These are phyloP conservation scores for Mycena crocata DNA, from an alignment of 768 basidiomycete species.

Conservation along the genomic window DNA sequence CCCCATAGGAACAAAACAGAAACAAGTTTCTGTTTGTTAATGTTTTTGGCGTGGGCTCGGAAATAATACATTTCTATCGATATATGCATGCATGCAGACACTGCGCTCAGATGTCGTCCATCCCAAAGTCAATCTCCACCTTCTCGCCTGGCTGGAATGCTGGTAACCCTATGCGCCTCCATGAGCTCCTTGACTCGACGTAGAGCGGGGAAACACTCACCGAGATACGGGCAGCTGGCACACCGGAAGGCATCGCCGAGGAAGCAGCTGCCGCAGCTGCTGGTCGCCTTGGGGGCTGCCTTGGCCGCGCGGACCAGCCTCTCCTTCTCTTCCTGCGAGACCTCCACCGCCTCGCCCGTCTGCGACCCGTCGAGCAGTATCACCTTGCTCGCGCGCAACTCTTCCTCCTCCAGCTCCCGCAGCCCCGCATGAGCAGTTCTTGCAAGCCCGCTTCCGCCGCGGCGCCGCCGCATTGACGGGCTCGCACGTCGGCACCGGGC, in stretches of 20 bases:
- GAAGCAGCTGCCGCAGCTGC: slow-evolving; percentile 98
- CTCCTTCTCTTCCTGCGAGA: slow-evolving; percentile 71
- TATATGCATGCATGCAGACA: slow-evolving; percentile 14
- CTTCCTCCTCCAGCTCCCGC: slow-evolving; percentile 91
- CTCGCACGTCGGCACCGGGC: slow-evolving; percentile 83
- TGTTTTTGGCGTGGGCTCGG: not conserved
- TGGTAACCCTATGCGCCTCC: slow-evolving; percentile 77
- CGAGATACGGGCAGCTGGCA: slow-evolving; percentile 94
- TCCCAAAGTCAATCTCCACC: slow-evolving; percentile 89
- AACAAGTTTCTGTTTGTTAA: not conserved
- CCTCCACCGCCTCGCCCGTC: slow-evolving; percentile 68
- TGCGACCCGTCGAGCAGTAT: slow-evolving; percentile 76
- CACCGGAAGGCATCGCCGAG: slow-evolving; percentile 98
- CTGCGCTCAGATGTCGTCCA: slow-evolving; percentile 82
- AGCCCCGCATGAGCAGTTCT: slow-evolving; percentile 97
- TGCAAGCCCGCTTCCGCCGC: slow-evolving; percentile 93
- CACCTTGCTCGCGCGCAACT: slow-evolving; percentile 68
- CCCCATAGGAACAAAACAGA: too few species aligned
- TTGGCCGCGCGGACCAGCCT: slow-evolving; percentile 73
- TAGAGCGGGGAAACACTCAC: slow-evolving; percentile 61
- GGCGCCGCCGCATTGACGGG: slow-evolving; percentile 64
- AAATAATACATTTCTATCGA: slow-evolving; percentile 6
- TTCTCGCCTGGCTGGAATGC: slow-evolving; percentile 99
- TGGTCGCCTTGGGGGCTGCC: slow-evolving; percentile 88
- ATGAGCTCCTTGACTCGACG: slow-evolving; percentile 28